A percentile compares a stretch with the other conserved stretches of the same genome.
phyloP scores from a whole-genome alignment of 768 basidiomycete species.

The Austroboletus eburneus region DNA sequence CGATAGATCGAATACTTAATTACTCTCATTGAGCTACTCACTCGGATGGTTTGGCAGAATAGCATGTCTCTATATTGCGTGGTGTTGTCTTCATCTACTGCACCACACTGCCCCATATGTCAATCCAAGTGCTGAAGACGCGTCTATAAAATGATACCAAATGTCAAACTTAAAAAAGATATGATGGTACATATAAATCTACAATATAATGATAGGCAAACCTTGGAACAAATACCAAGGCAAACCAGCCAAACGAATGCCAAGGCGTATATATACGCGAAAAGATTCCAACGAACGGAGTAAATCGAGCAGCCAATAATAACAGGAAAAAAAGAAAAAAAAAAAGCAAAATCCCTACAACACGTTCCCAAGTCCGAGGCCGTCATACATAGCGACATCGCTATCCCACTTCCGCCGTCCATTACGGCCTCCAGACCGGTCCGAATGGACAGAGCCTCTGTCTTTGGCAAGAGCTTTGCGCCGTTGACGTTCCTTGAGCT shows the following conservation, averaged over 20 bases:
- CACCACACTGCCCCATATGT: background rate
- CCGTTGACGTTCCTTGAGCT: slow-evolving; percentile 39
- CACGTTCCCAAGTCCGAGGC: slow-evolving; percentile 27
- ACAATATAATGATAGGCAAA: slow-evolving; percentile 27
- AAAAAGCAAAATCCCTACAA: slow-evolving; percentile 13
- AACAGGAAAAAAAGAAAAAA: too few relatives aligned
- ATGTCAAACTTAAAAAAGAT: slow-evolving; percentile 10
- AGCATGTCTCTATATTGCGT: background rate
- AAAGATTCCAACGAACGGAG: slow-evolving; percentile 12
- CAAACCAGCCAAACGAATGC: background rate
- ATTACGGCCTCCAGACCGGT: slow-evolving; percentile 15
- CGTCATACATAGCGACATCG: slow-evolving; percentile 31
- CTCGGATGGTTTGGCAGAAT: background rate
- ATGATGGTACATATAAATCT: slow-evolving; percentile 23
- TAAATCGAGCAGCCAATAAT: slow-evolving; percentile 19
- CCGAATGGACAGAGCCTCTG: slow-evolving; percentile 28
- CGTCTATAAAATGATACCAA: slow-evolving; percentile 8
- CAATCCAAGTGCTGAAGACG: background rate
- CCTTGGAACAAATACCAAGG: slow-evolving; percentile 7
- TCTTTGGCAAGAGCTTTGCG: slow-evolving; percentile 30
- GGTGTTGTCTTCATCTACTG: background rate
- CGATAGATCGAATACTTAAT: background rate
- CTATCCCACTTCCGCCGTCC: slow-evolving; percentile 20
- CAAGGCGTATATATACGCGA: slow-evolving; percentile 14
- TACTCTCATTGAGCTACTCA: background rate